Conservation (phyloP, 306 rosid species). For the Cyamopsis tetragonoloba region DNA sequence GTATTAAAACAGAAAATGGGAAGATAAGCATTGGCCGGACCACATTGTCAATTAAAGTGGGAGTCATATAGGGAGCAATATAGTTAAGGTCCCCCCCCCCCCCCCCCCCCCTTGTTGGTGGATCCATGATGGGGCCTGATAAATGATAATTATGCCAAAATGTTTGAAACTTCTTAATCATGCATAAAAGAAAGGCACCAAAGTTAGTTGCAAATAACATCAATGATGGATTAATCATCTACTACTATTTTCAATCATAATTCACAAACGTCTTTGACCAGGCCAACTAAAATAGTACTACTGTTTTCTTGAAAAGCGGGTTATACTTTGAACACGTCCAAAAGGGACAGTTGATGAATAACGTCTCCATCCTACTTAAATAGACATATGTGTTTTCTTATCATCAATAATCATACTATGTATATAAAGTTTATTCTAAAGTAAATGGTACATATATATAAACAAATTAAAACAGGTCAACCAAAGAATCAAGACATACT, state of each 20-base stretch:
- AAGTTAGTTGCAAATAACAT: constrained; percentile 23
- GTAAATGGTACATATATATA: too few relatives aligned
- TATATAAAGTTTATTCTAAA: neutral
- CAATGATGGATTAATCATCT: constrained; percentile 20
- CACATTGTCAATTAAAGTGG: constrained; percentile 2
- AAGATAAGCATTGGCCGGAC: neutral
- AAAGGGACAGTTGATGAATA: constrained; percentile 28
- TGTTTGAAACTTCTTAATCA: constrained; percentile 25
- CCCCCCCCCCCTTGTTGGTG: constrained; percentile 25
- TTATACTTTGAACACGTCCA: neutral
- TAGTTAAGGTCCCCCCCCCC: constrained; percentile 15
- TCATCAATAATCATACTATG: constrained; percentile 2
- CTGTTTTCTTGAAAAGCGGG: neutral
- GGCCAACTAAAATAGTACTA: neutral
- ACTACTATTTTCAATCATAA: neutral
- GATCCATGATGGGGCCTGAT: constrained; percentile 16
- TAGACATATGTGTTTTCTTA: neutral
- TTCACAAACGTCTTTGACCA: constrained; percentile 17
- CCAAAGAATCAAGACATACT: too few relatives aligned
- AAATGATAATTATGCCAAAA: constrained; percentile 12
- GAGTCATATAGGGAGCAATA: constrained; percentile 6
- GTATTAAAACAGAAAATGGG: neutral
- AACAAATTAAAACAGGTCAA: too few relatives aligned
- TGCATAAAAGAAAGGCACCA: constrained; percentile 7
- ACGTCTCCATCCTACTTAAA: constrained; percentile 4